These are phyloP conservation scores for Lepidium africanum DNA, from an alignment of 345 rosid genomes.

Conservation along the genomic window DNA sequence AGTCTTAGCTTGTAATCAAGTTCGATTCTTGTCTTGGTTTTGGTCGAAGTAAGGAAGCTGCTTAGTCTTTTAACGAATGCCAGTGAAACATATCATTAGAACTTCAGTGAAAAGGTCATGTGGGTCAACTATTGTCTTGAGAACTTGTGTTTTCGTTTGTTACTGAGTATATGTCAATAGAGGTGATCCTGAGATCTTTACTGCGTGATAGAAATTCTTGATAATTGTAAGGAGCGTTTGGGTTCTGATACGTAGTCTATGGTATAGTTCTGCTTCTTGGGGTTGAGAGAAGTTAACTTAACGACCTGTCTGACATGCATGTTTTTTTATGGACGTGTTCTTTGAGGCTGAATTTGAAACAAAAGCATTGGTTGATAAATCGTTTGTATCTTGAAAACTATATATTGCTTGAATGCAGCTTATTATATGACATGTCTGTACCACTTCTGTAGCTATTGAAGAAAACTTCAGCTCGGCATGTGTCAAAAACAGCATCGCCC, in stretches of 20 bases:
- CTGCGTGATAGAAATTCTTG: neutral
- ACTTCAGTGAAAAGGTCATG: neutral
- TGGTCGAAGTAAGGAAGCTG: neutral
- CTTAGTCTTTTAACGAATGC: neutral
- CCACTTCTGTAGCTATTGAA: slow-evolving; percentile 57
- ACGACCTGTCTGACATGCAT: neutral
- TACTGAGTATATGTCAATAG: neutral
- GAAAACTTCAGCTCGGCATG: slow-evolving; percentile 65
- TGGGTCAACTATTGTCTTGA: neutral
- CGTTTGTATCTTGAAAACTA: neutral
- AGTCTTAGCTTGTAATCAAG: neutral
- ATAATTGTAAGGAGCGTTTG: neutral
- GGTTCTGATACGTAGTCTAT: neutral
- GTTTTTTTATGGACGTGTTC: neutral
- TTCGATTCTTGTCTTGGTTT: neutral
- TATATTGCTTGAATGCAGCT: neutral
- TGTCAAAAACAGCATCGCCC: slow-evolving; percentile 62
- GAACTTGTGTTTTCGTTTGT: neutral
- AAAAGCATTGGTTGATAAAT: neutral
- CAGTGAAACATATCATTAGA: neutral
- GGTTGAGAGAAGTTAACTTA: neutral
- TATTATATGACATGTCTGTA: slow-evolving; percentile 26
- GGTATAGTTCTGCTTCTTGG: neutral
- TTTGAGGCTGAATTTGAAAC: neutral
- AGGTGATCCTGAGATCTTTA: neutral